A percentile compares a stretch with the other conserved stretches of the same genome.
phyloP scores from a whole-genome alignment of 164 flowering plant species.

The Platanus orientalis region DNA sequence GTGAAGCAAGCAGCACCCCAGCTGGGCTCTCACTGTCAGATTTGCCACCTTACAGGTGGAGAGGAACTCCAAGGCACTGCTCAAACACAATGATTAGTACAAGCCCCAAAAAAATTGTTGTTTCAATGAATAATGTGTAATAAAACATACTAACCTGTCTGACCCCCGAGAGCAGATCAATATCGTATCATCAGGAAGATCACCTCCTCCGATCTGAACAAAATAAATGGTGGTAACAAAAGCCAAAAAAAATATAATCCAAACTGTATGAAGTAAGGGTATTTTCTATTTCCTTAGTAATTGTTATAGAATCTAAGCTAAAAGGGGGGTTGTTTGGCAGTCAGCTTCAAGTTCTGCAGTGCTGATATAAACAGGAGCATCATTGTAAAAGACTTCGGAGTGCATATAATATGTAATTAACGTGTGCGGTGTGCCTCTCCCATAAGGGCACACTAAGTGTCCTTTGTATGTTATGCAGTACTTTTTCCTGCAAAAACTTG shows the following conservation, averaged over 20 bases:
- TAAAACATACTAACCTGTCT: constrained; percentile 61
- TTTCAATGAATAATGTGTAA: neutral
- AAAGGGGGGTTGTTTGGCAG: neutral
- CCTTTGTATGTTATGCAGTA: neutral
- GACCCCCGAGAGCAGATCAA: constrained; percentile 80
- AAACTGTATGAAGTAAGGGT: neutral
- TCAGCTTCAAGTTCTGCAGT: too few relatives aligned
- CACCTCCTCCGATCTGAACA: constrained; percentile 92
- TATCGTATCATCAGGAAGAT: constrained; percentile 82
- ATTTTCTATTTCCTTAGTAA: neutral
- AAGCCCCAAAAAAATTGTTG: neutral
- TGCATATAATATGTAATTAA: too few relatives aligned
- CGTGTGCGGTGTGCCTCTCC: neutral
- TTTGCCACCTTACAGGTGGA: constrained; percentile 86
- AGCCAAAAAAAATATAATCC: neutral
- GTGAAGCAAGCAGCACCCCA: constrained; percentile 96
- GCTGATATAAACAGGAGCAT: too few relatives aligned
- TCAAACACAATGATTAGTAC: constrained; percentile 16
- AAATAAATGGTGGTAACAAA: constrained; percentile 19
- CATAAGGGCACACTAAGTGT: neutral
- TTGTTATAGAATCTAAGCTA: neutral
- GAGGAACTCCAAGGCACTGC: constrained; percentile 88
- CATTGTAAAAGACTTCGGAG: neutral
- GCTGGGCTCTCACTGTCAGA: constrained; percentile 85
- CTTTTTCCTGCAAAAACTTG: neutral